phyloP scores from a whole-genome alignment of 768 basidiomycete genomes.

The Lyophyllum shimeji region DNA sequence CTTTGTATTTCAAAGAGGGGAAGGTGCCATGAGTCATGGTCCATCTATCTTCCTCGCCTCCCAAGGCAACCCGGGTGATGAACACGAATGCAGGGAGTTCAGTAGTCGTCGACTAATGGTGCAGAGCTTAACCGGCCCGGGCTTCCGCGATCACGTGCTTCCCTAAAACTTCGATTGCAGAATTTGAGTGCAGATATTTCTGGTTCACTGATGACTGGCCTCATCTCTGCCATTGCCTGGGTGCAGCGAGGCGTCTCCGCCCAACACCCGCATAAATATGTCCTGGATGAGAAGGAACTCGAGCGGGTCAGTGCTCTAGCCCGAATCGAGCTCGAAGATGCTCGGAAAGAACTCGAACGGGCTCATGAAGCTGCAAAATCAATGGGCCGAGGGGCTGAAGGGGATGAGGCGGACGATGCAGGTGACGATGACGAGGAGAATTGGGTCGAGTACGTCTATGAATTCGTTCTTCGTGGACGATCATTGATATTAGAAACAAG shows the following conservation, averaged over 20 bases:
- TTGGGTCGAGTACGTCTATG: constrained; percentile 94
- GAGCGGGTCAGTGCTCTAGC: constrained; percentile 88
- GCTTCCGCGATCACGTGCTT: no score
- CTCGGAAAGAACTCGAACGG: constrained; percentile 78
- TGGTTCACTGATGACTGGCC: constrained; percentile 56
- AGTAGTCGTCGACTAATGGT: no score
- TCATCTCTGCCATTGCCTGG: constrained; percentile 78
- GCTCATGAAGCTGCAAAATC: constrained; percentile 74
- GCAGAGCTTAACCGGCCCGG: no score
- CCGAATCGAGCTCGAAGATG: constrained; percentile 86
- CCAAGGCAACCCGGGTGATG: neutral
- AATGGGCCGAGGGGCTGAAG: constrained; percentile 69
- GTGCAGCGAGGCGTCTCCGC: constrained; percentile 78
- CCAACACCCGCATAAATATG: constrained; percentile 80
- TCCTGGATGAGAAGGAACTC: constrained; percentile 87
- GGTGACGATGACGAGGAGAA: constrained; percentile 51
- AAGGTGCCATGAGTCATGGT: neutral
- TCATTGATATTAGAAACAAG: constrained; percentile 20
- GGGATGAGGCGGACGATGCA: constrained; percentile 62
- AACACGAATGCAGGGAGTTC: no score
- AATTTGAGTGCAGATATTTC: neutral
- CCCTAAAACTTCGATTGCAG: no score
- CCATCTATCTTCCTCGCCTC: neutral
- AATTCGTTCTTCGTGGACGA: constrained; percentile 9
- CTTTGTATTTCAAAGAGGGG: neutral